Evolutionary conservation across 257 asterid genomes (phyloP).

Genomic region (Ajuga chamaepitys): DNA sequence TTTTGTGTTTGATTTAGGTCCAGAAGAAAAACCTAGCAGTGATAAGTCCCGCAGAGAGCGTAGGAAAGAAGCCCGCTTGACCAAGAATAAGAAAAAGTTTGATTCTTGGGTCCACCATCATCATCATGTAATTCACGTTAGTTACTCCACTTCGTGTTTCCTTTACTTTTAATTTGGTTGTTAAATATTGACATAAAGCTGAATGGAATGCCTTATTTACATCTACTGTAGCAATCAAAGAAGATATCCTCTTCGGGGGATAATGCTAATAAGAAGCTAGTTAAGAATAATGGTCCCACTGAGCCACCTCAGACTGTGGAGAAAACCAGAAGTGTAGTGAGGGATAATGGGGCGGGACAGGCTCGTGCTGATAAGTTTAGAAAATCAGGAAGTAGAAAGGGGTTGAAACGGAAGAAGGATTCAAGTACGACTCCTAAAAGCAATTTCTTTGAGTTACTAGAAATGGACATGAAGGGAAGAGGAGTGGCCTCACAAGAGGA

Average conservation of each 20-base stretch:
- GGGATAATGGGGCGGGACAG: not conserved
- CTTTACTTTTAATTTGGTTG: not conserved
- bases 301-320: slow-evolving; percentile 15
- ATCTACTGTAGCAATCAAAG: slow-evolving; percentile 23
- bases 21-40: slow-evolving; percentile 21
- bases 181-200: not conserved
- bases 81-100: slow-evolving; percentile 48
- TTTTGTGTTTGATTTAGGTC: not conserved
- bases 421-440: slow-evolving; percentile 22
- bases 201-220: not conserved
- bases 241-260: not conserved
- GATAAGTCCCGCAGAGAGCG: slow-evolving; percentile 47
- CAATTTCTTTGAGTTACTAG: slow-evolving; percentile 47
- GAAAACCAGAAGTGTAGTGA: slow-evolving; percentile 4
- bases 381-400: slow-evolving; percentile 21
- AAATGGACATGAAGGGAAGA: slow-evolving; percentile 45
- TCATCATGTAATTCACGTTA: slow-evolving; percentile 30
- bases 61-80: slow-evolving; percentile 59
- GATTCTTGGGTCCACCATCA: slow-evolving; percentile 63
- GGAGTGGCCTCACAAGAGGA: slow-evolving; percentile 30
- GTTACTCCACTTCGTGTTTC: not conserved
- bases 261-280: slow-evolving; percentile 10
- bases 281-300: not conserved
- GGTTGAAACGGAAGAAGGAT: slow-evolving; percentile 25
- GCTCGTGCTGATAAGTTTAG: not conserved